Evolutionary conservation across 257 asterid genomes (phyloP).

Genomic region (Ilex asprella): DNA sequence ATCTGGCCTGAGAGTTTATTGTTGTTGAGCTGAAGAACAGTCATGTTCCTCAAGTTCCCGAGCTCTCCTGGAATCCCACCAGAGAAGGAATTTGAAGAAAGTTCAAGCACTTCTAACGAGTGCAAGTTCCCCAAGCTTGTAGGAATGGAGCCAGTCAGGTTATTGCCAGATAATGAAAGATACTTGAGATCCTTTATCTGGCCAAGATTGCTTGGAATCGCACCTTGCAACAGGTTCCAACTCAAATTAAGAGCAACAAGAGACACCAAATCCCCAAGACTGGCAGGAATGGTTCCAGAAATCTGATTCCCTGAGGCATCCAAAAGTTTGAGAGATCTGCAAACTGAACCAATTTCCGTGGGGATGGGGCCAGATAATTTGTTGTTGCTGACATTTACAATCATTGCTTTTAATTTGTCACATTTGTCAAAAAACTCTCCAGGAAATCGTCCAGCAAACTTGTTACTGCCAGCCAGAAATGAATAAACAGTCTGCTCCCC

Average conservation of each 20-base stretch:
- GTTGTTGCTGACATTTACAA: not conserved
- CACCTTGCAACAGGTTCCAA: not conserved
- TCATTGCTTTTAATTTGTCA: not conserved
- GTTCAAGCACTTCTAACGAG: not conserved
- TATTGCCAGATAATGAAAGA: not conserved
- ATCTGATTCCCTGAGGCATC: slow-evolving; percentile 1
- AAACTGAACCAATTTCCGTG: not conserved
- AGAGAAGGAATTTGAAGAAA: not conserved
- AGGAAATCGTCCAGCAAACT: not conserved
- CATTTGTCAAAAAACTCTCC: not conserved
- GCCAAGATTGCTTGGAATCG: not conserved
- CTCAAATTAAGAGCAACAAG: not conserved
- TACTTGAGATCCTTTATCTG: not conserved
- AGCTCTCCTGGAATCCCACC: not conserved
- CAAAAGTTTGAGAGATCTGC: not conserved
- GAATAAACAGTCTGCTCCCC: not conserved
- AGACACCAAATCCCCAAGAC: not conserved
- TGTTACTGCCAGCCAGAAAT: not conserved
- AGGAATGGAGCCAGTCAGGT: not conserved
- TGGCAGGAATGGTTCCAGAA: not conserved
- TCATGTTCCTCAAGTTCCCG: not conserved
- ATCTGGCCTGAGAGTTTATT: not conserved
- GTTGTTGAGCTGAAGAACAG: not conserved
- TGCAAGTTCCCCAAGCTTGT: not conserved
- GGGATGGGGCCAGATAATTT: not conserved